These are phyloP conservation scores for Colletotrichum chrysophilum DNA, from an alignment of 2,329 filamentous ascomycete genomes.

Conservation along the genomic window DNA sequence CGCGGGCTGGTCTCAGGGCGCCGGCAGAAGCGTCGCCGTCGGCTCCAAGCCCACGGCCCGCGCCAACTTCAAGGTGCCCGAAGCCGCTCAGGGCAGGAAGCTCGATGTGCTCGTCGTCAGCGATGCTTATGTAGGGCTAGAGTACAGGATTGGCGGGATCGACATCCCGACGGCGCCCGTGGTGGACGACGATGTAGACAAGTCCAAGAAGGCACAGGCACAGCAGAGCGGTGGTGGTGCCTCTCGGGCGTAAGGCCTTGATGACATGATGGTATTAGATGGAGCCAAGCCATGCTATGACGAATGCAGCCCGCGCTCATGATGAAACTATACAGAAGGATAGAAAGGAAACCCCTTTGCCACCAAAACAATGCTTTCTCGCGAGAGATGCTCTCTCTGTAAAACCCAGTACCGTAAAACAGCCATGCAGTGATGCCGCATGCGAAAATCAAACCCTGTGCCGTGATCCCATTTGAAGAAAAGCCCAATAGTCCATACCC, in stretches of 20 bases:
- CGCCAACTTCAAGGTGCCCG: constrained; percentile 66
- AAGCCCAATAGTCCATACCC: neutral
- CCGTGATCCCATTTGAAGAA: neutral
- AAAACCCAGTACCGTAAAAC: neutral
- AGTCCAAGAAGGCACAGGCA: constrained; percentile 41
- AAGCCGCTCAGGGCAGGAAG: constrained; percentile 57
- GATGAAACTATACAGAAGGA: neutral
- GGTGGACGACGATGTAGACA: constrained; percentile 52
- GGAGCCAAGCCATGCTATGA: neutral
- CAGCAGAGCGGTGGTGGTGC: neutral
- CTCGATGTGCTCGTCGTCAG: constrained; percentile 81
- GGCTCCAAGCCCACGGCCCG: constrained; percentile 57
- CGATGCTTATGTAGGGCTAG: constrained; percentile 85
- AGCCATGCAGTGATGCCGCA: neutral
- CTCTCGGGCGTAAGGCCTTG: neutral
- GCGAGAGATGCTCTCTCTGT: constrained; percentile 4
- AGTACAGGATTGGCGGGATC: constrained; percentile 53
- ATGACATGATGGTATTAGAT: neutral
- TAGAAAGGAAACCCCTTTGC: neutral
- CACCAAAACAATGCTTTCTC: neutral
- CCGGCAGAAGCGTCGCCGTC: constrained; percentile 33
- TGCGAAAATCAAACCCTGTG: neutral
- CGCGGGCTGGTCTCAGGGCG: constrained; percentile 68
- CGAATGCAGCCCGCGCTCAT: neutral
- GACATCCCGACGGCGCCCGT: constrained; percentile 56